Conservation (phyloP, 2,329 filamentous ascomycete species). For the Xylariaceae sp. region DNA sequence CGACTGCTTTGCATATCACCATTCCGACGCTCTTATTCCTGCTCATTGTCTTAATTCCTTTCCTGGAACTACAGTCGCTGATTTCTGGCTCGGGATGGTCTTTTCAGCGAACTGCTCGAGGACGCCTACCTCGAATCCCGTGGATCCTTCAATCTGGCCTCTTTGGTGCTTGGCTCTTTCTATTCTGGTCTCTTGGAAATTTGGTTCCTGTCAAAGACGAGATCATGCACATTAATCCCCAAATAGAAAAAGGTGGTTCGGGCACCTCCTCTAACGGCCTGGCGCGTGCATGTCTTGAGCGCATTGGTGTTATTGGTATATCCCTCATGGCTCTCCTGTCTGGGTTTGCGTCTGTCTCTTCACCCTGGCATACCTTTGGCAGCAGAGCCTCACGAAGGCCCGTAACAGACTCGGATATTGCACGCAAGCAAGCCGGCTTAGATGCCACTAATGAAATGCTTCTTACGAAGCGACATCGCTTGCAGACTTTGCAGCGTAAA, state of each 20-base stretch:
- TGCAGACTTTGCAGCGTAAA: slow-evolving; percentile 67
- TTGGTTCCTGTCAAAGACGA: slow-evolving; percentile 48
- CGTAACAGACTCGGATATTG: slow-evolving; percentile 69
- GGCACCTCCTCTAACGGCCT: slow-evolving; percentile 39
- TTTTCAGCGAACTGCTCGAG: slow-evolving; percentile 55
- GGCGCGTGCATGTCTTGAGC: slow-evolving; percentile 55
- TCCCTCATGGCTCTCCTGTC: slow-evolving; percentile 83
- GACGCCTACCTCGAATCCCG: slow-evolving; percentile 53
- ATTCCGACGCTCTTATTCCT: slow-evolving; percentile 68
- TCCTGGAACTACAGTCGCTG: slow-evolving; percentile 70
- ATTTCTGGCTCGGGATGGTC: slow-evolving; percentile 56
- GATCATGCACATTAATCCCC: slow-evolving; percentile 40
- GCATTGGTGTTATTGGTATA: slow-evolving; percentile 81
- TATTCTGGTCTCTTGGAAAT: slow-evolving; percentile 72
- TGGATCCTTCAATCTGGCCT: slow-evolving; percentile 61
- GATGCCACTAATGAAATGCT: slow-evolving; percentile 79
- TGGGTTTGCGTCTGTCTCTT: slow-evolving; percentile 83
- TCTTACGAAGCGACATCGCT: slow-evolving; percentile 65
- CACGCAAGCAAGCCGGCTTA: slow-evolving; percentile 72
- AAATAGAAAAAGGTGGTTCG: slow-evolving; percentile 39
- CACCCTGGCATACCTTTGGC: slow-evolving; percentile 78
- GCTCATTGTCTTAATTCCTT: slow-evolving; percentile 70
- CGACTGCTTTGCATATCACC: slow-evolving; percentile 63
- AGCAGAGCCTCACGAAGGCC: slow-evolving; percentile 54
- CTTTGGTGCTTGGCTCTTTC: slow-evolving; percentile 64